Evolutionary conservation across 108 stramenopile species (phyloP).

Genomic region (Cyclotella atomus): DNA sequence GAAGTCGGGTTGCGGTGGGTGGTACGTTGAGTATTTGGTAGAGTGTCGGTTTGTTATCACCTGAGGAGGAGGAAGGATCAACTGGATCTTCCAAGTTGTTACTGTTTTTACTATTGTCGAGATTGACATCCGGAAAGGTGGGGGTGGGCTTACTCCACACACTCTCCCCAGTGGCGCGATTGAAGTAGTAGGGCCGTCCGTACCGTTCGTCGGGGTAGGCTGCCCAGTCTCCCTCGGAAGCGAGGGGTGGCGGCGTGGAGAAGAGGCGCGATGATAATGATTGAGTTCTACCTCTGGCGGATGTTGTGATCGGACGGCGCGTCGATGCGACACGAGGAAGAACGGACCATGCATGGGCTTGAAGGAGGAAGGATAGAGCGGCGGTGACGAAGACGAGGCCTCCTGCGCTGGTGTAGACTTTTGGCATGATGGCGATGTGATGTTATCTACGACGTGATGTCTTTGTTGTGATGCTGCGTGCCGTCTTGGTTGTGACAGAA

Average conservation of each 20-base stretch:
- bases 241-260: constrained; percentile 11
- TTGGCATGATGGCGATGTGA: neutral
- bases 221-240: constrained; percentile 43
- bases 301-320: neutral
- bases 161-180: constrained; percentile 48
- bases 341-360: neutral
- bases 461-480: too few species aligned
- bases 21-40: constrained; percentile 41
- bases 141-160: constrained; percentile 41
- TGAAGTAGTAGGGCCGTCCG: constrained; percentile 44
- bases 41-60: constrained; percentile 26
- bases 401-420: constrained; percentile 6
- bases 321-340: neutral
- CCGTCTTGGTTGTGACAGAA: too few species aligned
- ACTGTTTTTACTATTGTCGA: neutral
- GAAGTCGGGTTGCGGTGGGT: constrained; percentile 29
- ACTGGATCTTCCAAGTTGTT: too few species aligned
- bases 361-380: neutral
- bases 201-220: constrained; percentile 38
- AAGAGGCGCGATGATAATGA: neutral
- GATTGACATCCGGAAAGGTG: constrained; percentile 27
- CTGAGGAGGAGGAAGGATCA: too few species aligned
- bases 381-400: constrained; percentile 19
- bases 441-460: too few species aligned
- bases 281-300: neutral